These are phyloP conservation scores for Cladobotryum mycophilum DNA, from an alignment of 2,329 filamentous ascomycete species.

Conservation along the genomic window DNA sequence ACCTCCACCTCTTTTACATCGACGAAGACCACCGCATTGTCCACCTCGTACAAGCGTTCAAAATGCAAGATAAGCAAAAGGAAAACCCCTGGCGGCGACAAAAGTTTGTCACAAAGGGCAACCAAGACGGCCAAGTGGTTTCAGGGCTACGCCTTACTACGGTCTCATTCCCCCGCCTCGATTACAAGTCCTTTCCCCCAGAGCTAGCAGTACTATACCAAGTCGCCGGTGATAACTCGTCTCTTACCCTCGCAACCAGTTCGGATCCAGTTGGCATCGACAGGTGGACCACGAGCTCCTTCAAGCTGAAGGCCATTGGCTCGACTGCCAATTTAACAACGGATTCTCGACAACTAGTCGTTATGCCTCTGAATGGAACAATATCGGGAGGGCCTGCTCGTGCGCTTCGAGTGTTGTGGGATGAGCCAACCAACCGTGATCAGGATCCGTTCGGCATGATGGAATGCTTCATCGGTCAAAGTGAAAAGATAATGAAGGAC, in stretches of 20 bases:
- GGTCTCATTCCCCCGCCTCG: no score
- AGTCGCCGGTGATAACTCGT: not conserved
- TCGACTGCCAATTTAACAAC: not conserved
- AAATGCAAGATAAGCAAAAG: not conserved
- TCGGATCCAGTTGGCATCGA: not conserved
- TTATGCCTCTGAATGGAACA: not conserved
- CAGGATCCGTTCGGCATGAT: not conserved
- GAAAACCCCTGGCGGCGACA: not conserved
- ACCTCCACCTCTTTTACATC: constrained; percentile 7
- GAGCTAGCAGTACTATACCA: not conserved
- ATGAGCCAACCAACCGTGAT: not conserved
- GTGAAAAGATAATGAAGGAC: not conserved
- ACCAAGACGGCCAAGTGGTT: not conserved
- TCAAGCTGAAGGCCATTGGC: not conserved
- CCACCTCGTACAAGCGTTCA: not conserved
- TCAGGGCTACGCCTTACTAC: not conserved
- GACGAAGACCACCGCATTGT: not conserved
- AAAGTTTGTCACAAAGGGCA: not conserved
- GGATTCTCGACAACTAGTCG: not conserved
- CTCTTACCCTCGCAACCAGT: not conserved
- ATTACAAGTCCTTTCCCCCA: not conserved
- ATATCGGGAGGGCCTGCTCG: not conserved
- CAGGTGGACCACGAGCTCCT: not conserved
- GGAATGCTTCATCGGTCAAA: not conserved
- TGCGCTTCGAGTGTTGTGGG: not conserved